Percentiles rank a stretch among this genome's conserved stretches.
Evolutionary conservation across 2,329 filamentous ascomycete genomes (phyloP).

Genomic region (Fusarium sp.): DNA sequence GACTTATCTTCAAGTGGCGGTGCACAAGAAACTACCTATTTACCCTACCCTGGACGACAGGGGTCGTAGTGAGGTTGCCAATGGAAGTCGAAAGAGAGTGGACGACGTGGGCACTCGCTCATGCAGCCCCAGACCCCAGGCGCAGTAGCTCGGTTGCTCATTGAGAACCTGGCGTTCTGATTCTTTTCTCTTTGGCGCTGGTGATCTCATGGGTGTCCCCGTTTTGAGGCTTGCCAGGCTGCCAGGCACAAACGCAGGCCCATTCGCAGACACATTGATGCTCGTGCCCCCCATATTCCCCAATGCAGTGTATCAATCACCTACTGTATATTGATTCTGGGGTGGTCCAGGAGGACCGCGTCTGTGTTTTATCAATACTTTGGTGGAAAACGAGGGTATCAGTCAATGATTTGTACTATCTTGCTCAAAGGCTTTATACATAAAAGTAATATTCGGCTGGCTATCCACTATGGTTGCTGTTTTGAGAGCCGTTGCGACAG

Average conservation of each 20-base stretch:
- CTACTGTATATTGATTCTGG: slow-evolving; percentile 25
- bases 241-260: slow-evolving; percentile 22
- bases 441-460: neutral
- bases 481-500: neutral
- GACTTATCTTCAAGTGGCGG: slow-evolving; percentile 27
- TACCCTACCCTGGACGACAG: slow-evolving; percentile 15
- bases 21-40: slow-evolving; percentile 19
- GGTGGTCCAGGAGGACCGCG: slow-evolving; percentile 19
- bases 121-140: slow-evolving; percentile 23
- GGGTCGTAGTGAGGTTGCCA: slow-evolving; percentile 8
- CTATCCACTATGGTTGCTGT: neutral
- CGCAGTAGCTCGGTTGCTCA: slow-evolving; percentile 21
- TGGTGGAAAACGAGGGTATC: neutral
- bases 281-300: slow-evolving; percentile 27
- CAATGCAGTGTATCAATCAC: slow-evolving; percentile 32
- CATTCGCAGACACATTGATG: neutral
- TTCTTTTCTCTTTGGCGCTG: slow-evolving; percentile 21
- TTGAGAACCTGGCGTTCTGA: slow-evolving; percentile 17
- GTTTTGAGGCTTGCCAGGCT: slow-evolving; percentile 24
- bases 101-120: slow-evolving; percentile 25
- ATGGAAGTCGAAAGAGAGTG: slow-evolving; percentile 24
- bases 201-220: slow-evolving; percentile 35
- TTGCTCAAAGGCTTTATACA: neutral
- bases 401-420: neutral
- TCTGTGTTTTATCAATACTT: slow-evolving; percentile 9